Percentiles rank a stretch among this genome's conserved stretches.
These are phyloP conservation scores for Monosporozyma siamensis DNA, from an alignment of 805 yeast species.

Conservation along the genomic window DNA sequence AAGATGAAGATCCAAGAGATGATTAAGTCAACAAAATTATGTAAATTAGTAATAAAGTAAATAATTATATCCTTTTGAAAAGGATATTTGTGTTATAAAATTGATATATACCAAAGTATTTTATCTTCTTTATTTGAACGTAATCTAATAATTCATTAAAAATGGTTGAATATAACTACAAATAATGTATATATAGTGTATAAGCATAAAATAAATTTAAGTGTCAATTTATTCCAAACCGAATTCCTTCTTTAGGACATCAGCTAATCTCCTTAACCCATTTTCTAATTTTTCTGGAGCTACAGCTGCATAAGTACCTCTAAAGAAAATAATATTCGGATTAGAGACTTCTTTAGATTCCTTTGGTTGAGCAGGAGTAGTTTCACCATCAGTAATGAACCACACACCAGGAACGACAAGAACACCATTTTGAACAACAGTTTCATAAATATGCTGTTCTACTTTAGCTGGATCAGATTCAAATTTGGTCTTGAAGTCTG, in stretches of 20 bases:
- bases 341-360: slow-evolving; percentile 35
- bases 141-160: not conserved
- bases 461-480: slow-evolving; percentile 52
- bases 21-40: not conserved
- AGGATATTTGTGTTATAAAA: slow-evolving; percentile 1
- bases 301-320: slow-evolving; percentile 86
- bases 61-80: not conserved
- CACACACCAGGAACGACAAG: slow-evolving; percentile 78
- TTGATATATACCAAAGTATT: no score
- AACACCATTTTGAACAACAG: slow-evolving; percentile 49
- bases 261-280: slow-evolving; percentile 62
- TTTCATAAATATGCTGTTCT: slow-evolving; percentile 55
- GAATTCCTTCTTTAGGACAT: slow-evolving; percentile 50
- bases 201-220: not conserved
- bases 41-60: not conserved
- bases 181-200: not conserved
- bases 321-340: slow-evolving; percentile 52
- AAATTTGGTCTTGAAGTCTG: slow-evolving; percentile 51
- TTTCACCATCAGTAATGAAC: slow-evolving; percentile 54
- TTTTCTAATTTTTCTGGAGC: slow-evolving; percentile 50
- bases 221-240: not conserved
- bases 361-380: slow-evolving; percentile 48
- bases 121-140: no score
- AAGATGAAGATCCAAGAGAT: slow-evolving; percentile 4
- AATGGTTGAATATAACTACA: not conserved